These are phyloP conservation scores for Scheffersomyces segobiensis DNA, from an alignment of 1,139 yeast genomes.

Conservation along the genomic window DNA sequence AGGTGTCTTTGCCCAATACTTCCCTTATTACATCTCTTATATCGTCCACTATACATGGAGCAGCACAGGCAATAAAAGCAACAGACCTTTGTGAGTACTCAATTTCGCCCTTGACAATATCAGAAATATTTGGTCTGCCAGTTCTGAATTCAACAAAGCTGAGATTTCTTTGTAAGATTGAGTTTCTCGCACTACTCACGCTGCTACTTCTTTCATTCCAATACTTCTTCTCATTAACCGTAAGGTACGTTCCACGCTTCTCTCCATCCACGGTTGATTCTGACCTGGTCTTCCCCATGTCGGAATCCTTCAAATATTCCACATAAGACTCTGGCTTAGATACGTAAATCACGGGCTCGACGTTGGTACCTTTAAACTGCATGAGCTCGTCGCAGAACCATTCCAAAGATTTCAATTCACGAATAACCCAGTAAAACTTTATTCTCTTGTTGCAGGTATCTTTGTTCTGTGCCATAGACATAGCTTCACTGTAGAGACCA, in stretches of 20 bases:
- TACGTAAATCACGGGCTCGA: slow-evolving; percentile 37
- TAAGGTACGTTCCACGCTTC: neutral
- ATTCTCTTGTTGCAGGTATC: slow-evolving; percentile 10
- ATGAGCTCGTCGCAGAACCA: slow-evolving; percentile 52
- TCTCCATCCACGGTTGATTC: slow-evolving; percentile 3
- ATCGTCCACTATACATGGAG: neutral
- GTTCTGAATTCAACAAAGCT: slow-evolving; percentile 30
- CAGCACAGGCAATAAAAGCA: neutral
- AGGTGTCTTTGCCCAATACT: neutral
- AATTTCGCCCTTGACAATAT: slow-evolving; percentile 35
- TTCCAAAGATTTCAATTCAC: slow-evolving; percentile 45
- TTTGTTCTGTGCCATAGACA: slow-evolving; percentile 19
- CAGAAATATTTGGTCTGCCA: slow-evolving; percentile 43
- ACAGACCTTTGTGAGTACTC: slow-evolving; percentile 15
- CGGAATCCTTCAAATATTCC: slow-evolving; percentile 6
- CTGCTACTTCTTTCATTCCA: slow-evolving; percentile 11
- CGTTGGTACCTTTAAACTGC: slow-evolving; percentile 20
- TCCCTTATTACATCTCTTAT: neutral
- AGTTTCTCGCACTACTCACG: slow-evolving; percentile 2
- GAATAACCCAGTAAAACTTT: slow-evolving; percentile 37
- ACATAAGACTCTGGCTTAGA: slow-evolving; percentile 25
- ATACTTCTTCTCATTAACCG: slow-evolving; percentile 12
- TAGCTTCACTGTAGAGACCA: slow-evolving; percentile 34
- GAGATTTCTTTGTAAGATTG: slow-evolving; percentile 1
- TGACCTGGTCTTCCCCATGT: slow-evolving; percentile 11